A percentile compares a stretch with the other conserved stretches of the same genome.
These are phyloP conservation scores for Hypoxylon lienhwacheense DNA, from an alignment of 495 filamentous ascomycete species.

Conservation along the genomic window DNA sequence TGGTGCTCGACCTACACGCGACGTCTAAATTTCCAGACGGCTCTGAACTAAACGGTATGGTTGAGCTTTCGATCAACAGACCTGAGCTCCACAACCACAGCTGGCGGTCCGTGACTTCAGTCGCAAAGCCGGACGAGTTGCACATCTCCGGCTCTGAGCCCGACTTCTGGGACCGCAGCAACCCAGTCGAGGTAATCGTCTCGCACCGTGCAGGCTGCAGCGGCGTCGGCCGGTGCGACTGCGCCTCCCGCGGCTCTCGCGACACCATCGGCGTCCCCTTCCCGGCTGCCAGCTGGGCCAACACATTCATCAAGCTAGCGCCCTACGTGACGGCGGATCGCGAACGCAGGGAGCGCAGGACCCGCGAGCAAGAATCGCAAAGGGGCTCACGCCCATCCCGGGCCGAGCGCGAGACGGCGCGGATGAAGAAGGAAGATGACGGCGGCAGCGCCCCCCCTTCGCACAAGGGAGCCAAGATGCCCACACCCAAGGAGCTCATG, in stretches of 20 bases:
- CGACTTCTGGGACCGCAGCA: constrained; percentile 39
- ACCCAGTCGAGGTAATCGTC: constrained; percentile 39
- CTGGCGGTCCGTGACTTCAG: constrained; percentile 54
- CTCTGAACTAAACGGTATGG: constrained; percentile 52
- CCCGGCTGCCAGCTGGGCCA: constrained; percentile 53
- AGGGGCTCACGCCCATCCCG: constrained; percentile 29
- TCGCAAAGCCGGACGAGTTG: constrained; percentile 53
- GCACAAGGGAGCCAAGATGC: constrained; percentile 25
- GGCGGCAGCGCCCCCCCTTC: constrained; percentile 10
- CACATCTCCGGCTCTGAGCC: constrained; percentile 41
- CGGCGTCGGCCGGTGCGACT: constrained; percentile 38
- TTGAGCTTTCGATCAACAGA: constrained; percentile 52
- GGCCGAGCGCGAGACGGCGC: constrained; percentile 34
- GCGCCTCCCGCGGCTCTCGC: constrained; percentile 38
- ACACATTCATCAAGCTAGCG: constrained; percentile 49
- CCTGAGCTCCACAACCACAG: constrained; percentile 46
- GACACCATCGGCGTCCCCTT: constrained; percentile 50
- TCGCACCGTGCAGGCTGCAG: constrained; percentile 47
- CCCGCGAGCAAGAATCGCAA: constrained; percentile 22
- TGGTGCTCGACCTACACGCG: constrained; percentile 49
- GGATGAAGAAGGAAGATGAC: constrained; percentile 39
- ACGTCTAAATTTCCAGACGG: constrained; percentile 49
- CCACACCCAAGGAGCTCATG: constrained; percentile 50
- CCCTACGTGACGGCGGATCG: constrained; percentile 45
- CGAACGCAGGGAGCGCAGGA: constrained; percentile 32